Evolutionary conservation across 768 basidiomycete species (phyloP).

Genomic region (Leccinum sublutescens): DNA sequence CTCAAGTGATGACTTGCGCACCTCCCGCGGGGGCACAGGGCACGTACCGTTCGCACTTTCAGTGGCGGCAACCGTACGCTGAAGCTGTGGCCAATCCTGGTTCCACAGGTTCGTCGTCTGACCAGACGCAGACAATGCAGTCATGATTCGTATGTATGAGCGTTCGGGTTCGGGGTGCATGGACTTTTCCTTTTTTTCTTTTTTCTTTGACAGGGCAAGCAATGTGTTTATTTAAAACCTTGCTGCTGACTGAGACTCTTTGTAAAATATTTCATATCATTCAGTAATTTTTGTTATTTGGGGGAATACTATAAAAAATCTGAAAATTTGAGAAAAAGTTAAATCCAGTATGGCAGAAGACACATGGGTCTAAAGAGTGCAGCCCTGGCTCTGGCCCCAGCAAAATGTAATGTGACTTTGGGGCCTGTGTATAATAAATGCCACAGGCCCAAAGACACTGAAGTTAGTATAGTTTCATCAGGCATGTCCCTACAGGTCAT

Average conservation of each 20-base stretch:
- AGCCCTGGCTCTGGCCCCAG: no score
- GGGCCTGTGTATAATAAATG: no score
- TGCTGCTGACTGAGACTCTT: background rate
- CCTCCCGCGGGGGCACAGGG: slow-evolving; percentile 23
- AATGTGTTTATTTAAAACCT: background rate
- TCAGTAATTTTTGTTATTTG: slow-evolving; percentile 8
- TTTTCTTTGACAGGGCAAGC: background rate
- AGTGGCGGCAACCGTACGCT: slow-evolving; percentile 37
- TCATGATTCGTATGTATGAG: slow-evolving; percentile 6
- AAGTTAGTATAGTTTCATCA: no score
- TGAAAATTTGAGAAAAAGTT: no score
- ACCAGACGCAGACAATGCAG: slow-evolving; percentile 11
- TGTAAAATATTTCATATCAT: background rate
- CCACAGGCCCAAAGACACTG: no score
- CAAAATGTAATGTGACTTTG: no score
- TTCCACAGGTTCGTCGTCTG: slow-evolving; percentile 25
- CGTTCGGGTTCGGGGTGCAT: background rate
- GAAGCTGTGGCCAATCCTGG: slow-evolving; percentile 40
- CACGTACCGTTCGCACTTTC: slow-evolving; percentile 27
- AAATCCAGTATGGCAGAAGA: no score
- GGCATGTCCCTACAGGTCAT: no score
- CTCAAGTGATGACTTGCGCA: slow-evolving; percentile 9
- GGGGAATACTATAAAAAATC: no score
- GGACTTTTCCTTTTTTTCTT: background rate
- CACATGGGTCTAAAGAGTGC: no score